Base-by-base conservation (phyloP, 768 basidiomycete species). In the Leccinum uliginosum region DNA sequence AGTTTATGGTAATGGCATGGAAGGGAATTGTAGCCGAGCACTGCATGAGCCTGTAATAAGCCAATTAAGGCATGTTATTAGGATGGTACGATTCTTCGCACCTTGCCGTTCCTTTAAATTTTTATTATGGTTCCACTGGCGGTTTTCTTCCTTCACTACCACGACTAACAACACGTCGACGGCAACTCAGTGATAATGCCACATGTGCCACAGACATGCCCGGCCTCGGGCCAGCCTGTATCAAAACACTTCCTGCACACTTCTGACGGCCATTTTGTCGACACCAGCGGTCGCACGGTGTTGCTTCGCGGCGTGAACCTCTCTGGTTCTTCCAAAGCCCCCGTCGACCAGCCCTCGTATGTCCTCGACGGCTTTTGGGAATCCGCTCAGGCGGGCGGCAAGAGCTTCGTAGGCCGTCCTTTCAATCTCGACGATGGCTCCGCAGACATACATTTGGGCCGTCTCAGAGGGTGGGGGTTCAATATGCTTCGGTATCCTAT, bases 241-340 rank as follows among this genome's bases (percentile, higher is more conserved):
- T 19, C 66, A 23, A 58, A 40, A 21, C 54, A 60, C 50, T 88
- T 77, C 67, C 74, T 89, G 51, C 87, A 87, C 73, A 91, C 90
- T 27, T 71, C 81, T 15, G 74, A 81, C 52, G 82, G 80, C 62
- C 79, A 82, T 52, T 93, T 93, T 65, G 82, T 91, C 65, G 91
- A 93, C 72, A 78, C 78, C 53, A 71, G 76, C 52, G 89, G 91
- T 21, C 83, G 93, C 47, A 87, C 87, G 0, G 72, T 96, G 19
- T 76, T 98, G 15, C 78, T 99, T 0, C 84, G 96, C 53, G 97
- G 97, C n/a, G 90, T 98, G 45, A 99, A 99, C 70, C 82, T 98
- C 47, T 88, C 91, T 12, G 92, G 92, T 8, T 85, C 92, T 1
- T 83, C 87, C 48, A 99, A 99, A 68, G 85, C 89, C 0, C 95